Evolutionary conservation across 1,284 basidiomycete species (phyloP), one percentile per base, ranked within the genome.

Genomic region (Vanrija sp.): DNA sequence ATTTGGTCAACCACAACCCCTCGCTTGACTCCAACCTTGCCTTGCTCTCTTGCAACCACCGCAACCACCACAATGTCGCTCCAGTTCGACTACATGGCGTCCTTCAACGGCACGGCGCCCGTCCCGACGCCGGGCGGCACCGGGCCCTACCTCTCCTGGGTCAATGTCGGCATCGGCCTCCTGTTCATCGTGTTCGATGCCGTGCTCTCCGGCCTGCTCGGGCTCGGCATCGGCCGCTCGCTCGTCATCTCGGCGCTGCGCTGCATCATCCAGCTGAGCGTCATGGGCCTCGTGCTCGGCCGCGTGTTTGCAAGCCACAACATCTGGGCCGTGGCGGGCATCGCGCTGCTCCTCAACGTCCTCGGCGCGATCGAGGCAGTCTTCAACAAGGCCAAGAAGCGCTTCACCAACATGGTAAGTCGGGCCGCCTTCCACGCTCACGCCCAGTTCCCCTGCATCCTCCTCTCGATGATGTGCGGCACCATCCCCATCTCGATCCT

Each of bases 401-500:
- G 88, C n/a, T 87, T 84, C 65, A 65, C 80, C 23, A 75, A 85
- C 54, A 91, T 92, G 86, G 88, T 85, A 52, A 35, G 75, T 67
- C 39, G 42, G 16, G 19, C 31, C 5, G 22, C 4, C 12, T 14
- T 15, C 41, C 15, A 20, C 23, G 24, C 39, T 24, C 27, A 20
- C 14, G 4, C 0, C n/a, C 63, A 90, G 88, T 89, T 90, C 65
- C 78, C 81, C 1, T 79, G 82, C 2, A 83, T 89, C 7, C 75
- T 91, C 2, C 54, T 83, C 3, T 83, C 83, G 0, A 85, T 91
- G 83, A 57, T 88, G 9, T 80, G 80, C 9, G 87, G 86, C 0
- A 89, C 88, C 0, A 84, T 90, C 41, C 89, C 89, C 0, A 84
- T 89, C 35, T 86, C 88, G 1, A 81, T 90, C 49, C 75, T 90